Base-by-base conservation (phyloP, 192 early-diverging fungal genomes). In the Podochytrium sp. region DNA sequence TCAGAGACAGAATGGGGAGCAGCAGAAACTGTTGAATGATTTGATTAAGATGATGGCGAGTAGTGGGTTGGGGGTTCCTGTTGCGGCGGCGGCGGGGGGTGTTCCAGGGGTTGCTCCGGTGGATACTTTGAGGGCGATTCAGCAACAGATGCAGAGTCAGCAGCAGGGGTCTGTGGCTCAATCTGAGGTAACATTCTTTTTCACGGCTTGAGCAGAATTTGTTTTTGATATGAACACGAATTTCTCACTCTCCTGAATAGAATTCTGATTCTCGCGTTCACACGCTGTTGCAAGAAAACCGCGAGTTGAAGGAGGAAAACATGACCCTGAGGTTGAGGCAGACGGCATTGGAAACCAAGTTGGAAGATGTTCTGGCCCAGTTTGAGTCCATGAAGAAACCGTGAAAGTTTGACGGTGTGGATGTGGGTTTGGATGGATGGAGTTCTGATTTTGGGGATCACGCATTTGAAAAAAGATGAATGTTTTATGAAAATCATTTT, bases 241-340 rank as follows among this genome's bases (percentile, higher is more conserved):
- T 47, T 12, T 47, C 20, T 7, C 43, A 20, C 20, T 47, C 43
- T 47, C 10, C 20, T 12, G 43, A 20, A 47, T 47, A 20, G 20
- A n/a, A n/a, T n/a, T n/a, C n/a, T n/a, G n/a, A n/a, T n/a, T n/a
- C n/a, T n/a, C n/a, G n/a, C 43, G 52, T 55, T 18, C 4, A 5
- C n/a, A 25, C 52, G 27, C 3, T 32, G 59, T 35, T 72, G 35
- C 70, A 57, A 33, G 74, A 75, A 34, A 75, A 75, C 29, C 47
- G 53, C 14, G 39, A 27, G 32, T 32, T 75, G 37, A 32, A 50
- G 33, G 63, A 65, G 43, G 74, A 75, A 38, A 75, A 75, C 58
- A 25, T 33, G 50, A 30, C 50, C 35, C 38, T 75, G 53, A 18
- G 53, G 5, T 57, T 29, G 18, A 30, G 69, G 38, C 69, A 71